Evolutionary conservation across 768 basidiomycete genomes (phyloP).

Genomic region (Kwoniella botswanensis): DNA sequence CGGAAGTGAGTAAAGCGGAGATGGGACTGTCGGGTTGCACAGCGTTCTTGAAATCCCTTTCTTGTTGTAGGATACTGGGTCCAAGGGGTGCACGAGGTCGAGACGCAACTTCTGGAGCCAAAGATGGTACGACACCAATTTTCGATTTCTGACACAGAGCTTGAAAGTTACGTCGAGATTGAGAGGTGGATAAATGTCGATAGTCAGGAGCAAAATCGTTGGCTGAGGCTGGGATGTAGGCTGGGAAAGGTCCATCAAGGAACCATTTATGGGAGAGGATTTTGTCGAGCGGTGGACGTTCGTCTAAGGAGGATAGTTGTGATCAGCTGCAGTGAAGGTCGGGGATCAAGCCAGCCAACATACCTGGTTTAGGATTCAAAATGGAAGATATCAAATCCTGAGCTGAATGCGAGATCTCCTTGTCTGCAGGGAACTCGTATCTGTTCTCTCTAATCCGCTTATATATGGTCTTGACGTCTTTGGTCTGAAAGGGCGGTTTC

Average conservation of each 20-base stretch:
- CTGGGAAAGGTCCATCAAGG: slow-evolving; percentile 76
- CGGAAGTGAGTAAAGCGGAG: slow-evolving; percentile 82
- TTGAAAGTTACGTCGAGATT: slow-evolving; percentile 73
- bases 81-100: slow-evolving; percentile 43
- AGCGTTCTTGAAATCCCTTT: slow-evolving; percentile 95
- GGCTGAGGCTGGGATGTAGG: slow-evolving; percentile 78
- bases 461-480: slow-evolving; percentile 96
- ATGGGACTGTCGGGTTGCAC: slow-evolving; percentile 95
- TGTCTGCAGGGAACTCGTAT: slow-evolving; percentile 86
- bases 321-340: not conserved
- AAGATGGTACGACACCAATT: slow-evolving; percentile 44
- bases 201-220: slow-evolving; percentile 78
- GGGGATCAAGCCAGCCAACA: slow-evolving; percentile 14
- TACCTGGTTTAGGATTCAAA: slow-evolving; percentile 76
- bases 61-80: slow-evolving; percentile 60
- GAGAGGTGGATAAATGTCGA: slow-evolving; percentile 66
- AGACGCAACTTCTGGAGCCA: slow-evolving; percentile 32
- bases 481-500: slow-evolving; percentile 97
- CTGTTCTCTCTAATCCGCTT: slow-evolving; percentile 93
- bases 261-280: slow-evolving; percentile 88
- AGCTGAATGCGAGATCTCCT: slow-evolving; percentile 71
- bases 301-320: slow-evolving; percentile 51
- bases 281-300: slow-evolving; percentile 80
- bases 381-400: slow-evolving; percentile 81
- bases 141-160: slow-evolving; percentile 61